Evolutionary conservation across 352 stramenopile species (phyloP), one percentile per base, ranked within the genome.

Genomic region (Pythium myriotylum): DNA sequence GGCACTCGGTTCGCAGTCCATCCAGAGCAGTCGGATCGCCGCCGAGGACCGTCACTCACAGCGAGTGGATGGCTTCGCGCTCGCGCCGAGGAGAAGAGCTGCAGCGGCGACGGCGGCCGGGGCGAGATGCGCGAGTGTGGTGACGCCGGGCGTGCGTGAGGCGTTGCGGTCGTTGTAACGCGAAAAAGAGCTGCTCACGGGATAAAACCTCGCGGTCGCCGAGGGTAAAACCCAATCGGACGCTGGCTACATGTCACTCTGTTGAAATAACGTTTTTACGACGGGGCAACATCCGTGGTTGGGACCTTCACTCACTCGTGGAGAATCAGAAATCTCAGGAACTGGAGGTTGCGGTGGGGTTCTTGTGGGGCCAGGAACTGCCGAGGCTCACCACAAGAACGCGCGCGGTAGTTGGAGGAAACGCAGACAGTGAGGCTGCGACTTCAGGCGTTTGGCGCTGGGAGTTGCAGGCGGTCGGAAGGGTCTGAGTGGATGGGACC

Each of bases 41-140:
- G n/a, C n/a, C n/a, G n/a, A n/a, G n/a, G 37, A 43, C 37, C 37
- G 37, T 43, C 37, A 43, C 37, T 43, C 37, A 43, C 37, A 17
- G 37, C 37, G n/a, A 20, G 37, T 20, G 5, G 37, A 6, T 43
- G 37, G 13, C 4, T 43, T 43, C 7, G 5, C 13, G 37, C n/a
- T 6, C 5, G 5, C n/a, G 37, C n/a, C 3, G 37, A 20, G 13
- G 13, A 17, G 37, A 43, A 43, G 37, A 43, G 37, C 37, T 20
- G 37, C 37, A n/a, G 37, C 13, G 37, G 29, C 29, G 5, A 10
- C 29, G 29, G 29, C 29, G 29, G 29, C 29, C 29, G 5, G 10
- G 5, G 29, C 29, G 29, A 35, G 29, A 35, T 5, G n/a, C n/a
- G 37, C 17, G 37, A 43, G 37, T 43, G 37, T 43, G 37, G n/a